A percentile compares a stretch with the other conserved stretches of the same genome.
Conservation (phyloP, 2,329 filamentous ascomycete species). For the Epicoccum nigrum region DNA sequence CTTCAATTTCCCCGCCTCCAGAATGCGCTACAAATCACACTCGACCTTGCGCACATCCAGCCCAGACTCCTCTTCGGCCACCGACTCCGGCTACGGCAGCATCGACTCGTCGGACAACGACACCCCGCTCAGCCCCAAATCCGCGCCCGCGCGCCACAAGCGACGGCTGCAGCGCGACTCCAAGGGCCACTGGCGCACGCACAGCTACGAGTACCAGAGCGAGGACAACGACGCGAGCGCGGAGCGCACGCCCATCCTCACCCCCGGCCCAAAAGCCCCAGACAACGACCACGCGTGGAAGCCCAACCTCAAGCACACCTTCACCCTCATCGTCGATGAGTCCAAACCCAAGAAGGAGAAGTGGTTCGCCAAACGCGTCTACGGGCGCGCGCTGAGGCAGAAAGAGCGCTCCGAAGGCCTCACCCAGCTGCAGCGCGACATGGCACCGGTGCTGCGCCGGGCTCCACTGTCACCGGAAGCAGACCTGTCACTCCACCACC, state of each 20-base stretch:
- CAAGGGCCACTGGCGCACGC: constrained; percentile 1
- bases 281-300: constrained; percentile 24
- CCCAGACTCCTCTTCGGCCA: constrained; percentile 3
- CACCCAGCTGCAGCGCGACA: constrained; percentile 4
- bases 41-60: not conserved
- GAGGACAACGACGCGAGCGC: constrained; percentile 12
- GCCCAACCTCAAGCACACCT: constrained; percentile 29
- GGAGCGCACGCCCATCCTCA: not conserved
- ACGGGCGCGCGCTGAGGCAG: not conserved
- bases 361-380: constrained; percentile 9
- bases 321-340: constrained; percentile 12
- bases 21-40: constrained; percentile 4
- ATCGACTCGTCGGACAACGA: constrained; percentile 15
- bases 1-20: constrained; percentile 10
- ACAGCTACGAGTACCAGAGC: constrained; percentile 8
- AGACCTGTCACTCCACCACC: no score
- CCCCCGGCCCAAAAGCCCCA: no score
- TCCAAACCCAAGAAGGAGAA: not conserved
- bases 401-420: constrained; percentile 1
- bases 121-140: constrained; percentile 1
- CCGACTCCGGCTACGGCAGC: constrained; percentile 26
- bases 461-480: not conserved
- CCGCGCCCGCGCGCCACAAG: not conserved
- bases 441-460: constrained; percentile 17
- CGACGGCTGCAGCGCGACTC: not conserved